Evolutionary conservation across 2,329 filamentous ascomycete genomes (phyloP), one percentile per base, ranked within the genome.

Genomic region (Conoideocrella luteorostrata): DNA sequence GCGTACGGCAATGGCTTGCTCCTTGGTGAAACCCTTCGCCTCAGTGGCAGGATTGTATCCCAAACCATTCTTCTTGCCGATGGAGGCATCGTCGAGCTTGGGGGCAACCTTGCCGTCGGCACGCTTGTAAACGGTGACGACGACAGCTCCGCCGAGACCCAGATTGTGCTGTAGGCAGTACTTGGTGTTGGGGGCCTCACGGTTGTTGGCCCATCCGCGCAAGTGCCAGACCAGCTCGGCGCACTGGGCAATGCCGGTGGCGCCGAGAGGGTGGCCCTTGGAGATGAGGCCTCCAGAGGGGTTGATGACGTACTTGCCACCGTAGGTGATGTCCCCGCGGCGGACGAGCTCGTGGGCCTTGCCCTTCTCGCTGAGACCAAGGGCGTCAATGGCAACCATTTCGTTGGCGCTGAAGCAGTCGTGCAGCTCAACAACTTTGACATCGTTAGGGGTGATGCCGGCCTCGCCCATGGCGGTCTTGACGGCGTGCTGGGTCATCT

Each of bases 341-440:
- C 89, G 81, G 20, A 97, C 88, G 65, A 96, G 80, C 66, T 96
- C 88, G 62, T 96, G 90, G 0, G 91, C 93, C 64, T 88, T 91
- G 13, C 91, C 91, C 12, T 76, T 79, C 46, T 81, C 81, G 32
- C 75, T 79, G 10, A 97, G 75, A 2, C 88, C 89, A 1, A 97
- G 75, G 0, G 88, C 88, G 61, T 97, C 91, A 40, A 97, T 82
- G 2, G 82, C 83, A 41, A 93, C 77, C 84, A 97, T 86, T 72
- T 97, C 88, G 63, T 97, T 97, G 21, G 91, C 83, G 15, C 83
- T 89, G 76, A 97, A 97, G 71, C 93, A 97, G 70, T 97, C 93
- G 67, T 97, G 93, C 48, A 97, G 73, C 70, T 97, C 91, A 58
- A 88, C 89, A 13, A 97, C 86, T 57, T 84, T 81, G 50, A 91